Percentiles rank a stretch among this genome's conserved stretches.
Conservation (phyloP, 2,329 filamentous ascomycete genomes). For the Esteya vermicola region DNA sequence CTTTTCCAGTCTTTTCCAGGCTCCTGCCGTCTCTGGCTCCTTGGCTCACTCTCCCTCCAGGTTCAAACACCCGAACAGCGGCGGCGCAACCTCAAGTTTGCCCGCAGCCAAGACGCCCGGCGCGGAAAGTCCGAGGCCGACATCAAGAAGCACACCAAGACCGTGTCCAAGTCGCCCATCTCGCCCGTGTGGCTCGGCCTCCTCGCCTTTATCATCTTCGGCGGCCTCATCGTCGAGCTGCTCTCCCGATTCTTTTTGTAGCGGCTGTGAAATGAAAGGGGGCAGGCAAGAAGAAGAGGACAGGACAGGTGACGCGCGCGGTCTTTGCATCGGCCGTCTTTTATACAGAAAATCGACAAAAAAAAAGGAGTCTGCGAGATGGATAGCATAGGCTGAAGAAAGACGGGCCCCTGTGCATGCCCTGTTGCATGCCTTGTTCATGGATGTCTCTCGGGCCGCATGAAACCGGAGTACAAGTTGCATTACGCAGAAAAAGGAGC, state of each 20-base stretch:
- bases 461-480: no score
- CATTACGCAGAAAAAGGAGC: no score
- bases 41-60: conserved; percentile 23
- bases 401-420: no score
- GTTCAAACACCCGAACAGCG: conserved; percentile 77
- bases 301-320: no score
- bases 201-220: conserved; percentile 47
- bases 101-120: conserved; percentile 55
- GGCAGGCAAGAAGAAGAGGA: no score
- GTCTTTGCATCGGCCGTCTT: no score
- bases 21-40: neutral
- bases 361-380: no score
- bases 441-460: no score
- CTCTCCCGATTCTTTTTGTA: conserved; percentile 33
- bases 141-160: conserved; percentile 46
- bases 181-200: conserved; percentile 47
- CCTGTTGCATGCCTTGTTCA: no score
- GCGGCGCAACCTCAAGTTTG: conserved; percentile 66
- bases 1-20: neutral
- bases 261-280: no score
- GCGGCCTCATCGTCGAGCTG: conserved; percentile 44
- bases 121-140: conserved; percentile 60
- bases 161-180: conserved; percentile 43
- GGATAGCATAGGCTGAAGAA: no score
- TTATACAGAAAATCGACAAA: no score